Evolutionary conservation across 1,284 basidiomycete genomes (phyloP).

Genomic region (Blastosporella zonata): DNA sequence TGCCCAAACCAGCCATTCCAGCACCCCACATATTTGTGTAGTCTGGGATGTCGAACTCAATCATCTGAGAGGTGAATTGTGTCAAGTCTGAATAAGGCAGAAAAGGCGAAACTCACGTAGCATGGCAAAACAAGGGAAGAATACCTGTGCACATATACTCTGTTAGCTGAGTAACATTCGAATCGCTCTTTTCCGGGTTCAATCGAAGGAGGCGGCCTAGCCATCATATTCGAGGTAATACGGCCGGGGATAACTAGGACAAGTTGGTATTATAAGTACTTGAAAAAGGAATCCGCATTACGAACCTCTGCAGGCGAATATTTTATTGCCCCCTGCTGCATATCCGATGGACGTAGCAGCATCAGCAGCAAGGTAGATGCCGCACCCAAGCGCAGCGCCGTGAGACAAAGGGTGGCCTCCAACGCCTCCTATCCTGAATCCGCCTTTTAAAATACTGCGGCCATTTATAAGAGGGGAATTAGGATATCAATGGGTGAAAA

Average conservation of each 20-base stretch:
- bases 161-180: neutral
- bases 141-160: conserved; percentile 7
- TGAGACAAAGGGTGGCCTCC: neutral
- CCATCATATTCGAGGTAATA: neutral
- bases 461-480: no score
- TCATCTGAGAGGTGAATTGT: neutral
- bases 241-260: conserved; percentile 5
- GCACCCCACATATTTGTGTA: neutral
- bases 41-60: neutral
- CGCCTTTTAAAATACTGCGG: neutral
- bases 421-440: conserved; percentile 5
- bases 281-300: neutral
- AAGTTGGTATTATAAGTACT: neutral
- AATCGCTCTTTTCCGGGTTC: conserved; percentile 1
- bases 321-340: conserved; percentile 3
- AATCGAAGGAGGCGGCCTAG: neutral
- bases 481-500: neutral
- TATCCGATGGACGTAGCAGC: conserved; percentile 1
- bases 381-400: conserved; percentile 2
- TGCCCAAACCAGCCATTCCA: neutral
- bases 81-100: neutral
- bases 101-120: neutral
- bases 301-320: conserved; percentile 8
- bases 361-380: conserved; percentile 5
- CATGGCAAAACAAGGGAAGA: conserved; percentile 6